These are phyloP conservation scores for Bolboschoenoplectus hybrid DNA, from an alignment of 202 grass and related monocot genomes.

Conservation along the genomic window DNA sequence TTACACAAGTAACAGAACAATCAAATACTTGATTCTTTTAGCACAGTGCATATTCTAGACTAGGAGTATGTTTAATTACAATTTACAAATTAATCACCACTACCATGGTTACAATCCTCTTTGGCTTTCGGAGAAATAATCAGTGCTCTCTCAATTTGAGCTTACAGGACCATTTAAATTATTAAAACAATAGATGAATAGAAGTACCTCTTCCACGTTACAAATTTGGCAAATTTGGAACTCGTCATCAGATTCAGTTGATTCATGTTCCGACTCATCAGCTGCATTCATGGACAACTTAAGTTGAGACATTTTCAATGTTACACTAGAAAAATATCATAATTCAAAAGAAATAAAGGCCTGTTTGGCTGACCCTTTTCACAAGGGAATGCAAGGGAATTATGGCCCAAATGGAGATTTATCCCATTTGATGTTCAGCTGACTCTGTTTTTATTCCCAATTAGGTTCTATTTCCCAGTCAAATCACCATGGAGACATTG, in stretches of 20 bases:
- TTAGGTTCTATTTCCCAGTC: too few relatives aligned
- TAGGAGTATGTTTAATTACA: not conserved
- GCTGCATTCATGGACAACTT: conserved; percentile 57
- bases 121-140: not conserved
- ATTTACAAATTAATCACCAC: not conserved
- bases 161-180: not conserved
- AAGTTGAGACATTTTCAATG: conserved; percentile 28
- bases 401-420: too few relatives aligned
- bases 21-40: not conserved
- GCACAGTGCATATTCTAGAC: not conserved
- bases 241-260: conserved; percentile 90
- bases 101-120: not conserved
- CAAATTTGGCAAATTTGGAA: conserved; percentile 99
- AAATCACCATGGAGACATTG: too few relatives aligned
- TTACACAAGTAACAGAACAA: not conserved
- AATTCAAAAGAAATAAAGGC: conserved; percentile 28
- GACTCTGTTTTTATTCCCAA: too few relatives aligned
- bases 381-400: too few relatives aligned
- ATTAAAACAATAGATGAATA: conserved; percentile 21
- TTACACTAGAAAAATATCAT: conserved; percentile 29
- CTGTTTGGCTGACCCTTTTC: too few relatives aligned
- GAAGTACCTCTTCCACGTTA: conserved; percentile 88
- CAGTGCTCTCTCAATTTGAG: not conserved
- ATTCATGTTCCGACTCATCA: conserved; percentile 78
- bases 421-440: too few relatives aligned